Base-by-base conservation (phyloP, 345 rosid genomes). In the Camelina laxa region DNA sequence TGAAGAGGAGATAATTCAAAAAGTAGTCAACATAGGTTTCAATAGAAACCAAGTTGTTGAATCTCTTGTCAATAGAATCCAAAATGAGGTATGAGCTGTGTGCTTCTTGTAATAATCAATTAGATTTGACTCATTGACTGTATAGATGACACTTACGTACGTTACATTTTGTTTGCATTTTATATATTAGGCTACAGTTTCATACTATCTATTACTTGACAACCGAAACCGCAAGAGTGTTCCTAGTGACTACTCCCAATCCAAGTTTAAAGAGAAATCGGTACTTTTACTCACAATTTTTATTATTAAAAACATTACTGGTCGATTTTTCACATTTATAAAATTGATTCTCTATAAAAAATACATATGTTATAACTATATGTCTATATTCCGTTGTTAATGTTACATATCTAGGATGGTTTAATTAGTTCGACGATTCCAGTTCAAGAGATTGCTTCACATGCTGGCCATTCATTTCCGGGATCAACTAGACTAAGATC, bases 201-300 rank as follows among this genome's bases (percentile, higher is more conserved):
- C 98, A 9, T 93, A 93, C 76, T 84, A 89, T 85, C 61, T 93
- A 60, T 72, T 88, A 53, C 59, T 91, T 79, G 96, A 89, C 84
- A 87, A 84, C 30, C 76, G 85, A 12, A 84, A 79, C 64, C 83
- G 82, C 33, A 33, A 55, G 0, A 14, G 1, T 45, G 87, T 76
- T 72, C 84, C 87, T 56, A 81, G 78, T 76, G 86, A 86, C 69
- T 70, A 84, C 79, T 85, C 78, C 36, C 84, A 86, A 67, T 87
- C 89, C 59, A 85, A 85, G 67, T 82, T 82, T 76, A 80, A 83
- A 73, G 85, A 78, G 70, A 73, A 77, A 30, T 74, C 72, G 92
- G 98, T 93, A 67, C 7, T 77, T 60, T 63, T 27, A 27, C 39
- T 69, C 73, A 27, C 30, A 27, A 27, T 0, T 27, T 27, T 27